Percentiles rank a stretch among this genome's conserved stretches.
Evolutionary conservation across 2,329 filamentous ascomycete species (phyloP).

Genomic region (Trichophaea hybrida): DNA sequence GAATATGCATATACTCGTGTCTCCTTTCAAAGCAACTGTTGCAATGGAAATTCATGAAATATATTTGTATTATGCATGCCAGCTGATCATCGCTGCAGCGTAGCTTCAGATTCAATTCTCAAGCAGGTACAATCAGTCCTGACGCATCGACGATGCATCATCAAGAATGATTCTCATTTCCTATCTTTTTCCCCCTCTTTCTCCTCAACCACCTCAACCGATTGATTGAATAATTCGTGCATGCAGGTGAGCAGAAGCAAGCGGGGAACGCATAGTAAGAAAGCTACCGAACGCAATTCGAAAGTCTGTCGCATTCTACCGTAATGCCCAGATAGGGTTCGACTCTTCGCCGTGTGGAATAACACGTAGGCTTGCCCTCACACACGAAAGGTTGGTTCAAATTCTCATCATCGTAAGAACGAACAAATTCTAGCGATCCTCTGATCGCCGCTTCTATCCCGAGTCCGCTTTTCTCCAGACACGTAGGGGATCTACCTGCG

Average conservation of each 20-base stretch:
- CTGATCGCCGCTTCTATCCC: constrained; percentile 1
- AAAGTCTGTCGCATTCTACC: not conserved
- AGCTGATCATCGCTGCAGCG: not conserved
- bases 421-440: not conserved
- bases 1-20: constrained; percentile 4
- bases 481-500: not conserved
- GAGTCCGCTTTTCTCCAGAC: not conserved
- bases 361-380: not conserved
- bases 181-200: not conserved
- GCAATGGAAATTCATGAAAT: not conserved
- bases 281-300: not conserved
- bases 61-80: not conserved
- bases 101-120: not conserved
- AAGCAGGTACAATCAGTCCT: not conserved
- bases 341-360: not conserved
- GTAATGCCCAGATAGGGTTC: not conserved
- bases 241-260: not conserved
- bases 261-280: not conserved
- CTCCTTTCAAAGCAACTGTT: not conserved
- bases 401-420: not conserved
- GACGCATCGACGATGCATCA: not conserved
- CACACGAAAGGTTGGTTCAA: not conserved
- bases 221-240: not conserved
- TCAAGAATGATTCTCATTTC: not conserved
- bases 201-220: not conserved